Conservation (phyloP, 352 stramenopile genomes). For the Phytophthora citrophthora region DNA sequence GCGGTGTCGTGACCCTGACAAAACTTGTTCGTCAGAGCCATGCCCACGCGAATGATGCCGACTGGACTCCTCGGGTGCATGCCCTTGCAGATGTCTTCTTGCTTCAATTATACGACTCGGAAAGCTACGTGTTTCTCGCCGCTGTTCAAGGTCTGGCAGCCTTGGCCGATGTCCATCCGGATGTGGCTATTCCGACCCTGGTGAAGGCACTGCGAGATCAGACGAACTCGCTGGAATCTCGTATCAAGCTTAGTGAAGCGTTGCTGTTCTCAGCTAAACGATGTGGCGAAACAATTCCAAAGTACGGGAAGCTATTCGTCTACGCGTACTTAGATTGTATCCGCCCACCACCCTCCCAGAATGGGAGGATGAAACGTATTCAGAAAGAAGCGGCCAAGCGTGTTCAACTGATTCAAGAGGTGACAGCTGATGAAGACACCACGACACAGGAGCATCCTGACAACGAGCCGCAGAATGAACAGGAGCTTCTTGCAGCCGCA, state of each 20-base stretch:
- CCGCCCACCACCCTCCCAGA: slow-evolving; percentile 38
- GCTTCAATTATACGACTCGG: slow-evolving; percentile 62
- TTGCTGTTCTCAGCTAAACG: slow-evolving; percentile 80
- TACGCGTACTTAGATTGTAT: slow-evolving; percentile 86
- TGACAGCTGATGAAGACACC: slow-evolving; percentile 24
- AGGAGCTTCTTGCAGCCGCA: slow-evolving; percentile 46
- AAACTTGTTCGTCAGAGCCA: slow-evolving; percentile 76
- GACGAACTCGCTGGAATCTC: slow-evolving; percentile 58
- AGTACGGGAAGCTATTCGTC: slow-evolving; percentile 78
- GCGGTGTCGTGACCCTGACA: slow-evolving; percentile 75
- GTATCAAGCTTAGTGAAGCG: slow-evolving; percentile 87
- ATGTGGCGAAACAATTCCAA: slow-evolving; percentile 74
- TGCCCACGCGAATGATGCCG: slow-evolving; percentile 38
- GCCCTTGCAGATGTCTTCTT: slow-evolving; percentile 67
- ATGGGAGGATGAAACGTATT: slow-evolving; percentile 6
- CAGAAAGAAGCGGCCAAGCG: slow-evolving; percentile 30
- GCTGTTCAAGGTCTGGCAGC: slow-evolving; percentile 75
- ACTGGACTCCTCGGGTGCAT: slow-evolving; percentile 60
- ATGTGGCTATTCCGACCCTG: slow-evolving; percentile 73
- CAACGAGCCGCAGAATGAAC: slow-evolving; percentile 18
- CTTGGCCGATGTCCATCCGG: slow-evolving; percentile 63
- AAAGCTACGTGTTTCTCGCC: slow-evolving; percentile 89
- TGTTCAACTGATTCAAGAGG: slow-evolving; percentile 68
- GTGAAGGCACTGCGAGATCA: slow-evolving; percentile 55
- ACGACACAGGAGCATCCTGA: neutral